phyloP scores from a whole-genome alignment of 805 yeast species.

The Starmerella floris region DNA sequence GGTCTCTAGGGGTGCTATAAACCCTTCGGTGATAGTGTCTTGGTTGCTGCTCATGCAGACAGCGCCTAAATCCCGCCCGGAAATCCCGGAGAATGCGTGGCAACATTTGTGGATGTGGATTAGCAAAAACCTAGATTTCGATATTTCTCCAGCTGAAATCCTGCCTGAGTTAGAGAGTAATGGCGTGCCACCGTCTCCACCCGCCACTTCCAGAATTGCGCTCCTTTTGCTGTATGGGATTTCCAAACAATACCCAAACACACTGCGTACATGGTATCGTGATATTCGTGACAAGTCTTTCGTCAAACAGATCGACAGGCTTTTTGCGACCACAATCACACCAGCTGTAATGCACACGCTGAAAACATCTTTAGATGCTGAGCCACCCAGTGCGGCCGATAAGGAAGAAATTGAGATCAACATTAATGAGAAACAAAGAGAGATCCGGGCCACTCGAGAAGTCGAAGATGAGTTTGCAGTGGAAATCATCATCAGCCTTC shows the following conservation, averaged over 20 bases:
- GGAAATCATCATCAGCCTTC: conserved; percentile 50
- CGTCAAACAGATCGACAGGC: conserved; percentile 10
- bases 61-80: not conserved
- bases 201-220: not conserved
- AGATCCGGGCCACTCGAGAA: conserved; percentile 18
- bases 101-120: not conserved
- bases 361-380: conserved; percentile 2
- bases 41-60: conserved; percentile 5
- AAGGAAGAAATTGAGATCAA: conserved; percentile 3
- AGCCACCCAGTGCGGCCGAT: not conserved
- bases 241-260: conserved; percentile 6
- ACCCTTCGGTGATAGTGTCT: conserved; percentile 1
- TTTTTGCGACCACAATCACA: conserved; percentile 6
- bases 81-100: not conserved
- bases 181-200: not conserved
- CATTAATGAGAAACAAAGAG: conserved; percentile 17
- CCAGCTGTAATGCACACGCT: conserved; percentile 16
- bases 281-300: conserved; percentile 16
- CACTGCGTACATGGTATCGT: conserved; percentile 20
- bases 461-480: conserved; percentile 20
- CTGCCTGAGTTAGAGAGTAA: not conserved
- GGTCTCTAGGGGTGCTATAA: not conserved
- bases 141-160: not conserved
- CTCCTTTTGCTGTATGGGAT: conserved; percentile 11
- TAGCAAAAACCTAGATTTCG: not conserved